phyloP scores from a whole-genome alignment of 2,329 filamentous ascomycete genomes.

The Diaporthe batatas region DNA sequence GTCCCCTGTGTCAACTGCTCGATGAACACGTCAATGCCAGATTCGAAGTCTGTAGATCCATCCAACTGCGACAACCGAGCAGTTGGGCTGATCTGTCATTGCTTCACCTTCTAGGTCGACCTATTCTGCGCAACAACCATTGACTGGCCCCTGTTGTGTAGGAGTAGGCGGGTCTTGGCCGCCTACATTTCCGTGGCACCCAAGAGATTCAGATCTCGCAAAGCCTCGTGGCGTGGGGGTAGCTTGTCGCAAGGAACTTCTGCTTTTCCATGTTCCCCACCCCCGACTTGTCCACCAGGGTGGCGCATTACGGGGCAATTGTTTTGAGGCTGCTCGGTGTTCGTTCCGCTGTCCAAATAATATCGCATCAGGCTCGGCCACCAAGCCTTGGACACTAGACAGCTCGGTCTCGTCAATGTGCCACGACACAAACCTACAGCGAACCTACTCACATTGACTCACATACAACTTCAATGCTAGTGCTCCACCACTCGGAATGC shows the following conservation, averaged over 20 bases:
- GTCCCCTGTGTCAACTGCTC: background rate
- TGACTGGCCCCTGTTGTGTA: background rate
- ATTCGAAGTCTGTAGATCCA: background rate
- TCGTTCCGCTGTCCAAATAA: background rate
- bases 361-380: background rate
- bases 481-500: slow-evolving; percentile 26
- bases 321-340: slow-evolving; percentile 22
- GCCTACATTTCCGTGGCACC: background rate
- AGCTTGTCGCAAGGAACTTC: background rate
- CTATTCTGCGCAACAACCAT: background rate
- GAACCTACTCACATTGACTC: background rate
- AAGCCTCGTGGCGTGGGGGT: slow-evolving; percentile 18
- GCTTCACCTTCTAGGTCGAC: background rate
- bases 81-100: background rate
- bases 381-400: background rate
- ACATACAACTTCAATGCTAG: background rate
- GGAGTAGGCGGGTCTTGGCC: background rate
- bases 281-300: background rate
- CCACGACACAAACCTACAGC: background rate
- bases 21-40: background rate
- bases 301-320: slow-evolving; percentile 1
- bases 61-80: background rate
- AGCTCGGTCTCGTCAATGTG: slow-evolving; percentile 27
- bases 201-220: slow-evolving; percentile 31
- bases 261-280: background rate